Conservation (phyloP, 345 rosid genomes). For the Mallotus nudiflorus region DNA sequence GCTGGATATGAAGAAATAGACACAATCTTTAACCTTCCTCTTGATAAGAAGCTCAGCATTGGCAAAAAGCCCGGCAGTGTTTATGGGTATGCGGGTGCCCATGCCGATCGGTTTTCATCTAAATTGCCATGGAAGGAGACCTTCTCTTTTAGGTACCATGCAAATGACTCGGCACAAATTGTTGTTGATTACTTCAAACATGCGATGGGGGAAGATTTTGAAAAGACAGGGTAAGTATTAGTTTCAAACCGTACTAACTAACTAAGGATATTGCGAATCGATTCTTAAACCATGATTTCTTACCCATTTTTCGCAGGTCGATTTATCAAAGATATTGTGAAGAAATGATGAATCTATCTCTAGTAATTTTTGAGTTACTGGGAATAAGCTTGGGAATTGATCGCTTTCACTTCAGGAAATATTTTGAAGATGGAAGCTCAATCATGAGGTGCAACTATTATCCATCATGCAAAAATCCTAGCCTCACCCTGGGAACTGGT, state of each 20-base stretch:
- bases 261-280: too few species aligned
- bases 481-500: slow-evolving; percentile 72
- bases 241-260: too few species aligned
- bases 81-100: slow-evolving; percentile 53
- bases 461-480: slow-evolving; percentile 58
- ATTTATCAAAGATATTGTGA: slow-evolving; percentile 53
- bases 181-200: slow-evolving; percentile 47
- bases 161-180: not conserved
- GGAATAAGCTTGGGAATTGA: slow-evolving; percentile 54
- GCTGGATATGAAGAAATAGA: slow-evolving; percentile 40
- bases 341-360: slow-evolving; percentile 42
- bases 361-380: slow-evolving; percentile 35
- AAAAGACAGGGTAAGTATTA: slow-evolving; percentile 48
- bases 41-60: slow-evolving; percentile 38
- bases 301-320: too few species aligned
- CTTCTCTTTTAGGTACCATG: slow-evolving; percentile 38
- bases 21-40: slow-evolving; percentile 43
- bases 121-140: slow-evolving; percentile 76
- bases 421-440: slow-evolving; percentile 55
- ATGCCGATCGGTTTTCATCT: slow-evolving; percentile 49
- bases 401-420: slow-evolving; percentile 29
- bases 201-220: slow-evolving; percentile 47
- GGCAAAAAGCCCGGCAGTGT: slow-evolving; percentile 35
- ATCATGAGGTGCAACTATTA: slow-evolving; percentile 69
- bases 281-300: too few species aligned